A percentile compares a stretch with the other conserved stretches of the same genome.
phyloP scores from a whole-genome alignment of 371 early-diverging fungal species.

The Catenaria anguillulae region DNA sequence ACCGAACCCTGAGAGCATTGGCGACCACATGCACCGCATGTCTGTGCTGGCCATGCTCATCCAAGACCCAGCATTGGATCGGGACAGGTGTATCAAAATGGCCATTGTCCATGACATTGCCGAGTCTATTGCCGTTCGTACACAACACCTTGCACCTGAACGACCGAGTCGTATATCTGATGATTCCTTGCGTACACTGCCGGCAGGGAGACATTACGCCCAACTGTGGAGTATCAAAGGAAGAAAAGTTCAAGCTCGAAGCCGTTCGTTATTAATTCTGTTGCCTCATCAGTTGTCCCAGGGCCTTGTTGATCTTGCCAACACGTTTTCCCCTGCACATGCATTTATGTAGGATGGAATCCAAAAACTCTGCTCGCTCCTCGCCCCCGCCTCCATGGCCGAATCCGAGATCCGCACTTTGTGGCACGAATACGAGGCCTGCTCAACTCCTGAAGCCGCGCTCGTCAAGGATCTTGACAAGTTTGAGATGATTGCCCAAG shows the following conservation, averaged over 20 bases:
- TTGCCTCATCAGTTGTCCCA: too few species aligned
- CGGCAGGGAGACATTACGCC: slow-evolving; percentile 81
- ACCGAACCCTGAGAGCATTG: slow-evolving; percentile 57
- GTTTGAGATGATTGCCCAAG: slow-evolving; percentile 88
- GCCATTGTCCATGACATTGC: slow-evolving; percentile 52
- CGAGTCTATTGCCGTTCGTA: slow-evolving; percentile 53
- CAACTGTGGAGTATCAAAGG: slow-evolving; percentile 53
- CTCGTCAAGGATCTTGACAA: slow-evolving; percentile 85
- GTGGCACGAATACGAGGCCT: slow-evolving; percentile 83
- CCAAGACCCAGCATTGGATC: slow-evolving; percentile 65
- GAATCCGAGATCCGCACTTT: slow-evolving; percentile 47
- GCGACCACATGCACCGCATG: slow-evolving; percentile 93
- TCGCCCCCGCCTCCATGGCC: slow-evolving; percentile 29
- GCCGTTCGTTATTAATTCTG: slow-evolving; percentile 25
- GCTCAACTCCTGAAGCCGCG: slow-evolving; percentile 53
- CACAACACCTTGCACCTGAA: not conserved
- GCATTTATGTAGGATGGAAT: slow-evolving; percentile 3
- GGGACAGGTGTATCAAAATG: slow-evolving; percentile 27
- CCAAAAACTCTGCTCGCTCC: not conserved
- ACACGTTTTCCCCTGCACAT: not conserved
- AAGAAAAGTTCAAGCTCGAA: slow-evolving; percentile 60
- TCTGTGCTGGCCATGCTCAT: slow-evolving; percentile 63
- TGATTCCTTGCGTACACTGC: too few species aligned
- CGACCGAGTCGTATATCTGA: not conserved
- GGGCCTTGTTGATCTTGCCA: too few species aligned